phyloP scores from a whole-genome alignment of 2,329 filamentous ascomycete genomes.

The Exophiala aquamarina region DNA sequence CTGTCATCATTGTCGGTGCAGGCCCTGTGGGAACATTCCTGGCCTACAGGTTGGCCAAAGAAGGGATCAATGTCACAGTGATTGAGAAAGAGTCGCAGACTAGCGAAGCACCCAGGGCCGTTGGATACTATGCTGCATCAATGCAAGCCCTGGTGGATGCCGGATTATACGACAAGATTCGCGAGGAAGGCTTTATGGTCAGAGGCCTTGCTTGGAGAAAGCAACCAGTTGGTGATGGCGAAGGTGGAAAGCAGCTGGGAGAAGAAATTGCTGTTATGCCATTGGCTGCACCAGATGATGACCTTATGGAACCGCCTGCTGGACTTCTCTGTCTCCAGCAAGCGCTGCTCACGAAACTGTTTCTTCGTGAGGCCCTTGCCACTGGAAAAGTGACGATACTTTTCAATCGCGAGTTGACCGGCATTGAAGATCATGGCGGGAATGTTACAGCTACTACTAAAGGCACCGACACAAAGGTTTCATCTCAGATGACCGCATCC shows the following conservation, averaged over 20 bases:
- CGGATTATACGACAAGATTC: conserved; percentile 13
- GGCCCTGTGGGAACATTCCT: conserved; percentile 44
- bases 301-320: not conserved
- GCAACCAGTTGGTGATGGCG: conserved; percentile 10
- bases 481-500: conserved; percentile 1
- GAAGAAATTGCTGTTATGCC: conserved; percentile 9
- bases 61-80: conserved; percentile 34
- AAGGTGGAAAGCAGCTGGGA: conserved; percentile 12
- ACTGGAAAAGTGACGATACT: conserved; percentile 13
- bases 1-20: conserved; percentile 34
- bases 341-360: conserved; percentile 10
- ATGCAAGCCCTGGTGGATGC: conserved; percentile 8
- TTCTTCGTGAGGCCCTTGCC: conserved; percentile 13
- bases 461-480: not conserved
- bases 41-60: conserved; percentile 38
- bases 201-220: conserved; percentile 11
- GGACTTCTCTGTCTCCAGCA: conserved; percentile 14
- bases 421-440: conserved; percentile 4
- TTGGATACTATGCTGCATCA: conserved; percentile 12
- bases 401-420: conserved; percentile 13
- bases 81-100: conserved; percentile 28
- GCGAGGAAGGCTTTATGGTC: conserved; percentile 17
- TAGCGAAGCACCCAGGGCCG: conserved; percentile 14
- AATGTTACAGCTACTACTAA: conserved; percentile 5
- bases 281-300: conserved; percentile 10